Evolutionary conservation across 306 rosid species (phyloP).

Genomic region (Rosa multiflora): DNA sequence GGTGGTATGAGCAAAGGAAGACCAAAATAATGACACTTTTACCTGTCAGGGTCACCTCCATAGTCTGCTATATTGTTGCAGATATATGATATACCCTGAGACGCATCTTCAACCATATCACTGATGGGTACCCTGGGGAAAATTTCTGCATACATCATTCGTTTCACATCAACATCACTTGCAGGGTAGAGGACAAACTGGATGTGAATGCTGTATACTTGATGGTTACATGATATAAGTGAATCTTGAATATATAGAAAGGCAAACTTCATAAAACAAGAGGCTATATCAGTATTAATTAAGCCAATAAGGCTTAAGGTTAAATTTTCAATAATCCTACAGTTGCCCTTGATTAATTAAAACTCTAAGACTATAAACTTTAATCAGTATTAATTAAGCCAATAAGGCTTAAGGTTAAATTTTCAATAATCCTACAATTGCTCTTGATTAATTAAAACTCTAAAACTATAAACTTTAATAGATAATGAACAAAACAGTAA

Average conservation of each 20-base stretch:
- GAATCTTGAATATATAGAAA: background rate
- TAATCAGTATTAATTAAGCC: too few species aligned
- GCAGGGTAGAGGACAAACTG: conserved; percentile 19
- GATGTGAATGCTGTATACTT: conserved; percentile 4
- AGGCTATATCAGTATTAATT: too few species aligned
- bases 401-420: too few species aligned
- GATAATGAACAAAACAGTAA: too few species aligned
- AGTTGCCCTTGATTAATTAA: too few species aligned
- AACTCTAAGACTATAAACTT: too few species aligned
- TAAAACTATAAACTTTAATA: too few species aligned
- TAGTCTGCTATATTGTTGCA: conserved; percentile 65
- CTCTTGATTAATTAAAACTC: too few species aligned
- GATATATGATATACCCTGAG: conserved; percentile 70
- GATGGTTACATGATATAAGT: background rate
- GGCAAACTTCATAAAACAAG: background rate
- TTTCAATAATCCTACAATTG: too few species aligned
- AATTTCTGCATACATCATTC: conserved; percentile 63
- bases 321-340: too few species aligned
- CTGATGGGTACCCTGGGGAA: conserved; percentile 96
- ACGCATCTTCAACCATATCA: conserved; percentile 87
- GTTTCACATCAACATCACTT: conserved; percentile 12
- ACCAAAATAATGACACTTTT: conserved; percentile 23
- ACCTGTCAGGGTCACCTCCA: conserved; percentile 94
- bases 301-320: too few species aligned
- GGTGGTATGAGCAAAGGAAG: conserved; percentile 22